Evolutionary conservation across 345 rosid genomes (phyloP), one percentile per base, ranked within the genome.

Genomic region (Syzygium oleosum): DNA sequence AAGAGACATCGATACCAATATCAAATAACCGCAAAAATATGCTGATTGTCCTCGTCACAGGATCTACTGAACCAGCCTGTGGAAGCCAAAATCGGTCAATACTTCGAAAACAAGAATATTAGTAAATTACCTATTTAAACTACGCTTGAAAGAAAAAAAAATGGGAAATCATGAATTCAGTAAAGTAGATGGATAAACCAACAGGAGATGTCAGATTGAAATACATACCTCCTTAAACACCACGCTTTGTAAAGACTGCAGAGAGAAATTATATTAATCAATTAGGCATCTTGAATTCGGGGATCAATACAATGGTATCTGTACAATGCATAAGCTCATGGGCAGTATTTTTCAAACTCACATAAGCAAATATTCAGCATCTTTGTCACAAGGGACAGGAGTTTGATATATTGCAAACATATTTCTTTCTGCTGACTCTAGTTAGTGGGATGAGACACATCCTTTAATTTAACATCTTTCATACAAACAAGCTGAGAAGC

Each of bases 211-310:
- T 27, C 84, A 34, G 73, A 87, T 63, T 83, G 52, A 88, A 80
- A 61, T 84, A 22, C 27, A 54, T 92, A 97, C 99, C 99, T 94
- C 98, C 93, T 96, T 97, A 95, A 97, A 97, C 80, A 97, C 96
- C 88, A 96, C 98, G 87, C 99, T 97, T 91, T 97, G 99, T 88
- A 97, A 90, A 91, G 99, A 96, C 99, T 97, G 98, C 96, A 92
- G 65, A 88, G 84, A 87, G 78, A 87, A 87, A 90, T 79, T 17
- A 85, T 87, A 91, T 85, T 27, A 84, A 84, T 63, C 53, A 56
- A 85, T 92, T 77, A 91, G 89, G 87, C 61, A 89, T 43, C 85
- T 78, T 38, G 51, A 78, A 51, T 56, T 25, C 84, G 88, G 27
- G 31, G 52, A 84, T 85, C 83, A 86, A 29, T 34, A 27, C 56